Percentiles rank a stretch among this genome's conserved stretches.
These are phyloP conservation scores for Diphasiastrum complanatum DNA, from an alignment of 83 land plant species.

Conservation along the genomic window DNA sequence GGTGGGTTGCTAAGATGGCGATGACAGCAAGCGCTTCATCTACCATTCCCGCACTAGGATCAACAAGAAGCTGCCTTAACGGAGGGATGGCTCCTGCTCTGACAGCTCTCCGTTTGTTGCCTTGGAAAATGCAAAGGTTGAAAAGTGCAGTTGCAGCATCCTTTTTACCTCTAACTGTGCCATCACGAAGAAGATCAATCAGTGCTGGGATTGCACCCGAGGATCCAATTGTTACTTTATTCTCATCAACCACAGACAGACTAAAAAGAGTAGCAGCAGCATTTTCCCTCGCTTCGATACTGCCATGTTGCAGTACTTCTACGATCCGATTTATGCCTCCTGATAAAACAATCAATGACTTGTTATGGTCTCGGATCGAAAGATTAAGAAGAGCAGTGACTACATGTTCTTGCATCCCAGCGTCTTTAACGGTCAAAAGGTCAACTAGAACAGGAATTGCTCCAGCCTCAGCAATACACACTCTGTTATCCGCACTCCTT, in stretches of 20 bases:
- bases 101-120: neutral
- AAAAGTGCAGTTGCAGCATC: neutral
- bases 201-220: conserved; percentile 1
- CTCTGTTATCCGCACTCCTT: neutral
- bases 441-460: neutral
- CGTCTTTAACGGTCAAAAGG: neutral
- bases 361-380: neutral
- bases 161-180: neutral
- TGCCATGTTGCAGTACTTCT: neutral
- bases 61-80: neutral
- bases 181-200: conserved; percentile 1
- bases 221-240: neutral
- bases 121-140: neutral
- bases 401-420: neutral
- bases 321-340: neutral
- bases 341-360: neutral
- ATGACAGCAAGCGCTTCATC: neutral
- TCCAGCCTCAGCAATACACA: no score
- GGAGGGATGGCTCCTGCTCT: neutral
- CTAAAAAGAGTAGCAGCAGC: no score
- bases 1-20: neutral
- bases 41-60: neutral
- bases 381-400: no score
- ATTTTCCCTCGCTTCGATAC: conserved; percentile 1
- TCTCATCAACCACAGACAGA: no score